Evolutionary conservation across 140 eudicot species (phyloP), one percentile per base, ranked within the genome.

Genomic region (Oenanthe javanica): DNA sequence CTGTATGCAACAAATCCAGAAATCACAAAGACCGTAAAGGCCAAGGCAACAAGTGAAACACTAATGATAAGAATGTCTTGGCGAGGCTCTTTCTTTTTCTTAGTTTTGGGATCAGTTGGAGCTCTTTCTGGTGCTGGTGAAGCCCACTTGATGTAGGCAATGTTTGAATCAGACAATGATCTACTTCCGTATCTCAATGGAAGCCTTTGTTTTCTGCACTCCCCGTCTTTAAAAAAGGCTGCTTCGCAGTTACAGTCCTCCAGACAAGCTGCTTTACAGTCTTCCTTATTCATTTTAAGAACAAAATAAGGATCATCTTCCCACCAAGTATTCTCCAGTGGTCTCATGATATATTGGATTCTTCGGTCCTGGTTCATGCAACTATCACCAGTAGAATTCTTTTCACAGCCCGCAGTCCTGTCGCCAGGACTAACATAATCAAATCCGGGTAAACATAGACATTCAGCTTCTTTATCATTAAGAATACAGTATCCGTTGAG

Each of bases 401-500:
- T 82, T 61, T 18, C 8, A 55, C 89, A 86, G 46, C 89, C 89
- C 1, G 48, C 55, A 14, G 55, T 80, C 84, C 82, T 14, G 5
- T 2, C 8, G 19, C 45, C 66, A 18, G 78, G 77, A 67, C 82
- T 48, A 0, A 84, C 85, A 67, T 64, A 42, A 46, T 81, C 67
- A 40, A 90, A 87, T 51, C 94, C 91, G 0, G 91, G 90, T 21
- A 82, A 21, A 50, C 93, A 89, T 25, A 1, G 16, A 72, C 93
- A 89, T 11, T 63, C 43, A 1, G 81, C 52, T 19, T 8, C 79
- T 1, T 51, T 73, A 77, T 80, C 85, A 15, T 31, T 4, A n/a
- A 38, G n/a, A 13, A 14, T 14, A 76, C 93, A 89, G 51, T 76
- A 87, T 21, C 78, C 84, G 21, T 89, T 89, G 8, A 81, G 52